A percentile compares a stretch with the other conserved stretches of the same genome.
Evolutionary conservation across 129 eudicot genomes (phyloP).

Genomic region (Rutidosis leptorrhynchoides): DNA sequence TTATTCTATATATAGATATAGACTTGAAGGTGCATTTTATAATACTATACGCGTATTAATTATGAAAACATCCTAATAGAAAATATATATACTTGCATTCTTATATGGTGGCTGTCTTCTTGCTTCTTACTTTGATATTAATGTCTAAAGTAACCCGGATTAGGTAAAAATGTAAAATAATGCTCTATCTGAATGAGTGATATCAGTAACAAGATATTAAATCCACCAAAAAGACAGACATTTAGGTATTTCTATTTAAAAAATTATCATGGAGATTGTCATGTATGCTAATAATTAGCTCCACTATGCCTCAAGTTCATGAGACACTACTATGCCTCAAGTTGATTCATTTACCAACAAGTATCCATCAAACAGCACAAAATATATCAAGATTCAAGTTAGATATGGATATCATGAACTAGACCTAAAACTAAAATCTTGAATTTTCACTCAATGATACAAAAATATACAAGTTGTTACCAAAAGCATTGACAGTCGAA

Average conservation of each 20-base stretch:
- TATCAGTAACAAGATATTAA: neutral
- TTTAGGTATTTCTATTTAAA: constrained; percentile 12
- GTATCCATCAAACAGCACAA: neutral
- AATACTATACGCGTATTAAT: neutral
- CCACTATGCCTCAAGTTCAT: constrained; percentile 22
- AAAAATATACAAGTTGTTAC: constrained; percentile 2
- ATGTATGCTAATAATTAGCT: constrained; percentile 7
- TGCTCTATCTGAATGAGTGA: constrained; percentile 4
- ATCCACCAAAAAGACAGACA: constrained; percentile 9
- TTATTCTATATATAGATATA: neutral
- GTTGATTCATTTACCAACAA: neutral
- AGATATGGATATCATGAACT: neutral
- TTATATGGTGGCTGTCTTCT: neutral
- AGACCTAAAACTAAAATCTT: neutral
- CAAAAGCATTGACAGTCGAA: constrained; percentile 3
- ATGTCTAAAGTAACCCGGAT: constrained; percentile 9
- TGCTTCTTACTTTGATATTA: constrained; percentile 11
- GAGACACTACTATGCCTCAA: neutral
- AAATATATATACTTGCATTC: neutral
- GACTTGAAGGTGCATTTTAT: neutral
- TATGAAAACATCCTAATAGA: constrained; percentile 15
- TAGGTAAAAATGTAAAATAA: neutral
- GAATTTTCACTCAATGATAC: neutral
- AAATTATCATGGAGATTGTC: constrained; percentile 12
- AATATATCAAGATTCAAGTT: neutral